phyloP scores from a whole-genome alignment of 1,139 yeast genomes.

The Yamadazyma diddensiae region DNA sequence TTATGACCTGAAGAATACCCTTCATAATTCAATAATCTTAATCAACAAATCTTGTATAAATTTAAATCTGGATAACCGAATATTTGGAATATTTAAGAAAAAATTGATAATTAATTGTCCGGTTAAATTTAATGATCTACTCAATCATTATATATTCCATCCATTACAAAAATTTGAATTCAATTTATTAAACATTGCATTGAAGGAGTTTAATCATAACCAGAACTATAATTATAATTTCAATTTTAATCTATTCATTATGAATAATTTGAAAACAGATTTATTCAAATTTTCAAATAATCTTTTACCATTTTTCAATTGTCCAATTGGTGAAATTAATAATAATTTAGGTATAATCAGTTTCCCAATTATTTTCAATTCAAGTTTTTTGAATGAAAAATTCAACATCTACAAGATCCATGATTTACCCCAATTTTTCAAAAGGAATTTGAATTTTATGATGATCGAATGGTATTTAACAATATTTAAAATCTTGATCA shows the following conservation, averaged over 20 bases:
- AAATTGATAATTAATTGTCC: constrained; percentile 45
- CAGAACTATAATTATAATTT: constrained; percentile 12
- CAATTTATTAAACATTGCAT: constrained; percentile 36
- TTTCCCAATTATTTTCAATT: constrained; percentile 42
- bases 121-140: constrained; percentile 40
- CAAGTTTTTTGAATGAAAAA: constrained; percentile 20
- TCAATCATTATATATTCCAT: constrained; percentile 39
- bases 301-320: constrained; percentile 22
- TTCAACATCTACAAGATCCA: constrained; percentile 6
- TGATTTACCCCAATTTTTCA: constrained; percentile 5
- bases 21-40: constrained; percentile 48
- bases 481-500: constrained; percentile 30
- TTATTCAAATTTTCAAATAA: constrained; percentile 13
- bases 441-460: constrained; percentile 19
- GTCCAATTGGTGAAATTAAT: constrained; percentile 28
- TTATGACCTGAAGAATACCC: constrained; percentile 36
- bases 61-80: constrained; percentile 12
- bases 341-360: constrained; percentile 44
- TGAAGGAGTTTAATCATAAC: constrained; percentile 35
- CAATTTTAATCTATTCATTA: constrained; percentile 8
- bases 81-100: constrained; percentile 41
- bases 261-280: constrained; percentile 12
- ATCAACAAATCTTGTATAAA: constrained; percentile 40
- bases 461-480: constrained; percentile 41
- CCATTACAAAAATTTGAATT: constrained; percentile 37